Evolutionary conservation across 1,284 basidiomycete species (phyloP).

Genomic region (Fistulina hepatica): DNA sequence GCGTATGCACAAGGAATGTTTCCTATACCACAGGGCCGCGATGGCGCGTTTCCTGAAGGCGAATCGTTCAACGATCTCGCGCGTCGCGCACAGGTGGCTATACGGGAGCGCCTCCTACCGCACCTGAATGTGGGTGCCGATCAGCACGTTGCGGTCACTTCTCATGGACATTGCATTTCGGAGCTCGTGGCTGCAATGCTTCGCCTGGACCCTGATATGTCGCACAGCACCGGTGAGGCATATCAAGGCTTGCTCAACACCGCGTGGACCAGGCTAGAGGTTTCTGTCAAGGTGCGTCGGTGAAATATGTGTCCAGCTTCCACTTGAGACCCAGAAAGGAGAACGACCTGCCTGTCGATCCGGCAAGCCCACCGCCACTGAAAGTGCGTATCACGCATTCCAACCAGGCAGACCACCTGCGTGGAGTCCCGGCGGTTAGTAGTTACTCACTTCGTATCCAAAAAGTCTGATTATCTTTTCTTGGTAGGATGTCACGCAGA

Average conservation of each 20-base stretch:
- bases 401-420: constrained; percentile 21
- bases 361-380: constrained; percentile 11
- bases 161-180: constrained; percentile 65
- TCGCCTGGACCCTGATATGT: constrained; percentile 32
- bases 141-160: constrained; percentile 54
- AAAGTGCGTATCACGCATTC: constrained; percentile 21
- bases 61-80: constrained; percentile 60
- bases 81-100: constrained; percentile 40
- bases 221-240: too few species aligned
- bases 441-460: not conserved
- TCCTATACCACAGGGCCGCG: constrained; percentile 36
- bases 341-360: constrained; percentile 9
- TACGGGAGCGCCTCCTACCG: constrained; percentile 48
- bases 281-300: constrained; percentile 33
- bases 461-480: not conserved
- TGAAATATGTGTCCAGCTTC: not conserved
- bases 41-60: constrained; percentile 53
- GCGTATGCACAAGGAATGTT: constrained; percentile 36
- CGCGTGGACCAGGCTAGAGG: constrained; percentile 48
- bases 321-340: constrained; percentile 4
- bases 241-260: constrained; percentile 51
- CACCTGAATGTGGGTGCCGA: constrained; percentile 33
- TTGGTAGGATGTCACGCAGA: constrained; percentile 9
- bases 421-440: constrained; percentile 9
- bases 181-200: constrained; percentile 45